Evolutionary conservation across 2,329 filamentous ascomycete species (phyloP).

Genomic region (Pestalotiopsis sp.): DNA sequence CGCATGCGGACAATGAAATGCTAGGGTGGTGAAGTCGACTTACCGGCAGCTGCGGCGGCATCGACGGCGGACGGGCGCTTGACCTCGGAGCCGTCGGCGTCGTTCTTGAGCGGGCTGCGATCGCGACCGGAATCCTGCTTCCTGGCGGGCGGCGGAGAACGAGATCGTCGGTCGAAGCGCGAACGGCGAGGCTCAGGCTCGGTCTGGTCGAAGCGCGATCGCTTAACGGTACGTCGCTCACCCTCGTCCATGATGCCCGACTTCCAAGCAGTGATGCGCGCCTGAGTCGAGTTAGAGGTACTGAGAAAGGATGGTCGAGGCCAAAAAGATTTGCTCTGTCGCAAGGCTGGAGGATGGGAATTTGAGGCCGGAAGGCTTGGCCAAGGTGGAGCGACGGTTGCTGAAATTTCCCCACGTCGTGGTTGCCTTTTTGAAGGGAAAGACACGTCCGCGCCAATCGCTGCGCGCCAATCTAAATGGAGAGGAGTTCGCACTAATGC

Average conservation of each 20-base stretch:
- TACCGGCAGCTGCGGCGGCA: slow-evolving; percentile 80
- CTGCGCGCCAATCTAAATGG: neutral
- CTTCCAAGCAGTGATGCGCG: neutral
- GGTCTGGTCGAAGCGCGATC: slow-evolving; percentile 92
- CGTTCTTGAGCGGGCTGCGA: slow-evolving; percentile 72
- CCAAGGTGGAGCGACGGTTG: neutral
- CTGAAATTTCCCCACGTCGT: slow-evolving; percentile 9
- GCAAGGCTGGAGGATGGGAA: slow-evolving; percentile 7
- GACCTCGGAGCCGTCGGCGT: slow-evolving; percentile 36
- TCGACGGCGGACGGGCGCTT: slow-evolving; percentile 58
- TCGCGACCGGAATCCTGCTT: slow-evolving; percentile 73
- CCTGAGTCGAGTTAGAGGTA: neutral
- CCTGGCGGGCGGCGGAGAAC: slow-evolving; percentile 75
- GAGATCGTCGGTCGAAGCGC: slow-evolving; percentile 89
- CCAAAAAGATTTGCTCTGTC: neutral
- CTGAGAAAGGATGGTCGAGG: neutral
- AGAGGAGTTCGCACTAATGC: neutral
- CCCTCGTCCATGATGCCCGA: slow-evolving; percentile 69
- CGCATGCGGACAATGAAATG: neutral
- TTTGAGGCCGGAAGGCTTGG: slow-evolving; percentile 5
- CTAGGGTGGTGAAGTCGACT: slow-evolving; percentile 25
- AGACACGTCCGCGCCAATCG: neutral
- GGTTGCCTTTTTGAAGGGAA: slow-evolving; percentile 2
- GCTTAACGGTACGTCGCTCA: slow-evolving; percentile 73
- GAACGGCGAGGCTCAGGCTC: slow-evolving; percentile 79